Base-by-base conservation (phyloP, 345 rosid genomes). In the Dimocarpus longan region DNA sequence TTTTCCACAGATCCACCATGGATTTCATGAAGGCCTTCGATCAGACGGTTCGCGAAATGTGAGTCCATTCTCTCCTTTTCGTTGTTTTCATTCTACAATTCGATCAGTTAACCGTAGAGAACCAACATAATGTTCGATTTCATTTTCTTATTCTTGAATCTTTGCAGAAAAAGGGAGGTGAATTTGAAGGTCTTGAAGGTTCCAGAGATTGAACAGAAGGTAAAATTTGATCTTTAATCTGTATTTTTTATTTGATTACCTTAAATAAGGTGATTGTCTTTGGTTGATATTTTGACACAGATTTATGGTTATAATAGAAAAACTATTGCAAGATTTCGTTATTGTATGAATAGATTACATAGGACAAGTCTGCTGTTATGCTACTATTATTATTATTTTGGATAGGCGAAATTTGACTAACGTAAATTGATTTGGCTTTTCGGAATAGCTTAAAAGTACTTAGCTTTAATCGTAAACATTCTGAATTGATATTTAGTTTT, bases 11-110 rank as follows among this genome's bases (percentile, higher is more conserved):
- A 84, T 89, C 86, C 79, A 44, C 79, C 87, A 96, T 94, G 99
- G 99, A 96, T 94, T 91, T 96, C 93, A 92, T 94, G 93, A 96
- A 96, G 93, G 99, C 88, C 46, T 77, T 96, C 86, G 99, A 96
- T 84, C 98, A 96, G 84, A 92, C 99, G 12, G 97, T 96, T 83
- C 97, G 99, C 59, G 99, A 96, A 87, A 96, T 96, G 99, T 96
- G 76, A 65, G 95, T 65, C 79, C 81, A 54, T 72, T 54, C 70
- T 76, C 66, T 77, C 32, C 32, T 21, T 37, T 48, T n/a, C 52
- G 12, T 46, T 46, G 5, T 60, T n/a, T 4, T 37, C 18, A 8
- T 19, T 43, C 63, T 15, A 66, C 37, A 22, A 40, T 79, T 77
- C 64, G 32, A 42, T 68, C 22, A 8, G 71, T 75, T 75, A 12